phyloP scores from a whole-genome alignment of 2,329 filamentous ascomycete genomes.

The Trichoderma citrinoviride region DNA sequence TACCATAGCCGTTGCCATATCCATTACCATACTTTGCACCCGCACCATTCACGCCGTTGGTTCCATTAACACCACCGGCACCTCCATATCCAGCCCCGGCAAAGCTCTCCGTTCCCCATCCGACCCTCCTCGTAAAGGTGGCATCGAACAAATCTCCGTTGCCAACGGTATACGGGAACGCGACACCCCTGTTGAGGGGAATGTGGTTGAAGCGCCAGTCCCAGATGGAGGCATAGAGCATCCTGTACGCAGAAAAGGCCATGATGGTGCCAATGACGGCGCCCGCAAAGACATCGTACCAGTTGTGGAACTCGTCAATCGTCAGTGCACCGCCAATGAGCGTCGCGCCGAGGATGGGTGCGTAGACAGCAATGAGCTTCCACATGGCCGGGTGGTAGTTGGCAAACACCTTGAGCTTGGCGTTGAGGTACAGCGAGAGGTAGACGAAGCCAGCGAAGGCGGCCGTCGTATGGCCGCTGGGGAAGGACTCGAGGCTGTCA shows the following conservation, averaged over 20 bases:
- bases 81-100: background rate
- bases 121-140: slow-evolving; percentile 57
- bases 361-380: slow-evolving; percentile 65
- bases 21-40: background rate
- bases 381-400: slow-evolving; percentile 73
- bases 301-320: slow-evolving; percentile 73
- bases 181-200: slow-evolving; percentile 56
- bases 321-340: slow-evolving; percentile 68
- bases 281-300: slow-evolving; percentile 70
- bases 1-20: slow-evolving; percentile 21
- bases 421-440: slow-evolving; percentile 71
- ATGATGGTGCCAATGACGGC: slow-evolving; percentile 63
- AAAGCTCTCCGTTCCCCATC: slow-evolving; percentile 48
- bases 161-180: slow-evolving; percentile 51
- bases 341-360: slow-evolving; percentile 64
- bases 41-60: background rate
- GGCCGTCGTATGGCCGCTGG: slow-evolving; percentile 70
- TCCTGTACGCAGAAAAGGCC: slow-evolving; percentile 63
- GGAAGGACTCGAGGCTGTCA: slow-evolving; percentile 68
- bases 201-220: slow-evolving; percentile 66
- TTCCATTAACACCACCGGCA: no score
- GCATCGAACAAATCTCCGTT: slow-evolving; percentile 50
- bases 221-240: slow-evolving; percentile 66
- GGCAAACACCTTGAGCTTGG: slow-evolving; percentile 71
- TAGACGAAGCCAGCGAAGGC: slow-evolving; percentile 71